phyloP scores from a whole-genome alignment of 495 filamentous ascomycete genomes.

The Annulohypoxylon maeteangense region DNA sequence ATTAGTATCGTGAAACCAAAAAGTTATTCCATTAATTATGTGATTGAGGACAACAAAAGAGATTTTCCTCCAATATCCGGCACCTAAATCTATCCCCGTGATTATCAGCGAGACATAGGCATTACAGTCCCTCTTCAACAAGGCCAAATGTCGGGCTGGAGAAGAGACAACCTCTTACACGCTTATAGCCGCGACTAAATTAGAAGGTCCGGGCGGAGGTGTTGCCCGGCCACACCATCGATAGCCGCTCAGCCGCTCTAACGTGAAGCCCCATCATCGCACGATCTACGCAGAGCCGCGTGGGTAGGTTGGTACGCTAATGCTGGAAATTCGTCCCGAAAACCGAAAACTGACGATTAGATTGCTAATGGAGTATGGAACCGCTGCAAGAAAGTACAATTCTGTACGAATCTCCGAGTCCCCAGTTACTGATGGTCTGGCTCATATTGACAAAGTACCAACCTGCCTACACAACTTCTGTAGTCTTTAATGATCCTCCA shows the following conservation, averaged over 20 bases:
- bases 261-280: constrained; percentile 12
- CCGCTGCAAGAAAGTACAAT: neutral
- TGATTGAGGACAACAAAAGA: neutral
- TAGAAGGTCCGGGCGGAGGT: constrained; percentile 22
- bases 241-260: constrained; percentile 23
- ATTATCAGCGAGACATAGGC: neutral
- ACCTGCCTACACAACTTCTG: too few species aligned
- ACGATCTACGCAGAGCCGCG: constrained; percentile 36
- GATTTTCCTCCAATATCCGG: neutral
- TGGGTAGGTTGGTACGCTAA: constrained; percentile 12
- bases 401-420: neutral
- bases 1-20: neutral
- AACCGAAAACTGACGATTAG: constrained; percentile 6
- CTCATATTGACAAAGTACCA: too few species aligned
- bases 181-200: constrained; percentile 28
- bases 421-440: too few species aligned
- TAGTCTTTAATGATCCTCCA: neutral
- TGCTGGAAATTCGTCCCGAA: constrained; percentile 17
- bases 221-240: constrained; percentile 33
- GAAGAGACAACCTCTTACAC: constrained; percentile 4
- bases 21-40: too few species aligned
- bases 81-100: neutral
- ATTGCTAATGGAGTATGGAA: neutral
- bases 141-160: neutral
- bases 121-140: neutral